Conservation (phyloP, 2,329 filamentous ascomycete genomes). For the Colletotrichum eremochloae region DNA sequence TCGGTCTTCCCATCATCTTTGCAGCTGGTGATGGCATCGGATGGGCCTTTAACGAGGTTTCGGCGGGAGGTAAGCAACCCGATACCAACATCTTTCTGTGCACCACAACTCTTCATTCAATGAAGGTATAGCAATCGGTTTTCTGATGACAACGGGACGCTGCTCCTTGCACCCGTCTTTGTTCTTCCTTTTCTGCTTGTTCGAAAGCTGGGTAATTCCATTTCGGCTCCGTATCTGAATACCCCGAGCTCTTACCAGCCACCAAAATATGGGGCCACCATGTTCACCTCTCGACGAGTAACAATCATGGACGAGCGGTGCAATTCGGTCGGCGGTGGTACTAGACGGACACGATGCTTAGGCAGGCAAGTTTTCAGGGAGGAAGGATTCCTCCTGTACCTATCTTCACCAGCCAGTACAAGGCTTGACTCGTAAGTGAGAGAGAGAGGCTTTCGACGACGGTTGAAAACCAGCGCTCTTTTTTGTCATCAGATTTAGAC, state of each 20-base stretch:
- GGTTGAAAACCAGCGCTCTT: not conserved
- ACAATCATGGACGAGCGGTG: constrained; percentile 26
- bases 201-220: not conserved
- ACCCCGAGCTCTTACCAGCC: constrained; percentile 9
- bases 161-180: constrained; percentile 20
- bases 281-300: constrained; percentile 1
- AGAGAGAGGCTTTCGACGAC: constrained; percentile 24
- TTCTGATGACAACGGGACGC: not conserved
- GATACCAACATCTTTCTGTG: constrained; percentile 11
- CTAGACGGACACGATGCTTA: not conserved
- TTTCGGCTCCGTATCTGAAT: not conserved
- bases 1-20: not conserved
- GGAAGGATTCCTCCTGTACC: not conserved
- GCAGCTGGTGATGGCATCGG: not conserved
- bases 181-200: not conserved
- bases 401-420: not conserved
- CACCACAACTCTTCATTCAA: not conserved
- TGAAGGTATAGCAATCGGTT: no score
- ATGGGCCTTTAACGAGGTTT: not conserved
- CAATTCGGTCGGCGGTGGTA: not conserved
- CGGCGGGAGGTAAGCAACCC: not conserved
- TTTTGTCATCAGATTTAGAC: no score
- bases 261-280: not conserved
- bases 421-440: constrained; percentile 29
- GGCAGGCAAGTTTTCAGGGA: not conserved